Evolutionary conservation across 306 rosid genomes (phyloP).

Genomic region (Prunus fruticosa): DNA sequence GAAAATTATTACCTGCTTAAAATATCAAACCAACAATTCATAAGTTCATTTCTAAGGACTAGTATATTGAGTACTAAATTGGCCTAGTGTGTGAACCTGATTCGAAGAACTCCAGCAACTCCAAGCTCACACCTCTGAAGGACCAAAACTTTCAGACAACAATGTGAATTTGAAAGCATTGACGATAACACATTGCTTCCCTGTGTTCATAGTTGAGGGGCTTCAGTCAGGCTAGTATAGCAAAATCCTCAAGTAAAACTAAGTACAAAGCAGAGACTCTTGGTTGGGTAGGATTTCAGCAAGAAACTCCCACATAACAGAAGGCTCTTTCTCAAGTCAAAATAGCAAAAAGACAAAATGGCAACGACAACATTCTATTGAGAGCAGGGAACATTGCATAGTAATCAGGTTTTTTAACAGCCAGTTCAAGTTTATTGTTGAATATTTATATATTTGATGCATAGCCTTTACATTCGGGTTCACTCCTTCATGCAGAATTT

Average conservation of each 20-base stretch:
- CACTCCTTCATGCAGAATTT: no score
- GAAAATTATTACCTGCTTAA: slow-evolving; percentile 47
- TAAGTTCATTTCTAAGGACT: slow-evolving; percentile 8
- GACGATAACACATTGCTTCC: slow-evolving; percentile 54
- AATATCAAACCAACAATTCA: slow-evolving; percentile 3
- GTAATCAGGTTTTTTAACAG: no score
- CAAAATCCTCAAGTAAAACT: background rate
- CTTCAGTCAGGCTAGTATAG: background rate
- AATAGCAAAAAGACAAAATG: background rate
- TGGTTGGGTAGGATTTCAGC: no score
- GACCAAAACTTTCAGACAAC: slow-evolving; percentile 68
- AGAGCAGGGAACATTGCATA: background rate
- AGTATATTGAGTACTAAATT: slow-evolving; percentile 6
- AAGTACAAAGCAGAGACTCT: background rate
- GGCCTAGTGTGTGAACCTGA: slow-evolving; percentile 51
- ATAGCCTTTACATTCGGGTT: no score
- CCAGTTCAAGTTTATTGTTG: no score
- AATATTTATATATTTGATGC: no score
- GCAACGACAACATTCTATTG: background rate
- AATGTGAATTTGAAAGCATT: slow-evolving; percentile 59
- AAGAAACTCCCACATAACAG: background rate
- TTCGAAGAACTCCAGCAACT: slow-evolving; percentile 58
- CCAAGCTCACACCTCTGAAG: slow-evolving; percentile 80
- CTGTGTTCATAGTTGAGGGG: slow-evolving; percentile 36
- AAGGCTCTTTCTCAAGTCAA: no score